A percentile compares a stretch with the other conserved stretches of the same genome.
These are phyloP conservation scores for Cyphellophora europaea DNA, from an alignment of 2,329 filamentous ascomycete genomes.

Conservation along the genomic window DNA sequence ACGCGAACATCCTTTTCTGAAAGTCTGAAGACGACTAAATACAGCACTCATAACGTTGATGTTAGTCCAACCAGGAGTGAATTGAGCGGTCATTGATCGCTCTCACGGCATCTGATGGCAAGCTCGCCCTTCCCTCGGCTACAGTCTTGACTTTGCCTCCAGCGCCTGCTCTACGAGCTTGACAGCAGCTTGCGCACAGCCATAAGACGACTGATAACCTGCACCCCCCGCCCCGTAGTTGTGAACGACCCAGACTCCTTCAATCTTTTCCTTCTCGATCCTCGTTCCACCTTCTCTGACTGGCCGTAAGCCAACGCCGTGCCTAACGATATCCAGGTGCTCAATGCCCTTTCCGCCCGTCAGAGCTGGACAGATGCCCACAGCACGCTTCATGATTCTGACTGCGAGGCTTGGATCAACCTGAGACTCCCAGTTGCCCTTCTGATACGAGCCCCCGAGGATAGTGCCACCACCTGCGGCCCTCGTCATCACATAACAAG, in stretches of 20 bases:
- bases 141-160: conserved; percentile 12
- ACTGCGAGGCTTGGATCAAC: conserved; percentile 61
- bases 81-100: too few relatives aligned
- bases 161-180: conserved; percentile 53
- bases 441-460: conserved; percentile 73
- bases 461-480: conserved; percentile 72
- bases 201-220: conserved; percentile 54
- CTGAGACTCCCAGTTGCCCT: conserved; percentile 67
- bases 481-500: conserved; percentile 73
- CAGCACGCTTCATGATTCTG: conserved; percentile 69
- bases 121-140: too few relatives aligned
- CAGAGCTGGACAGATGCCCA: conserved; percentile 55
- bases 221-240: conserved; percentile 38
- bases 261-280: conserved; percentile 61
- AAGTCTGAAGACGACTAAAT: too few relatives aligned
- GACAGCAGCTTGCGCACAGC: conserved; percentile 58
- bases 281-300: conserved; percentile 63
- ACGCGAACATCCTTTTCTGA: too few relatives aligned
- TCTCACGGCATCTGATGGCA: too few relatives aligned
- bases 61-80: too few relatives aligned
- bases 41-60: too few relatives aligned
- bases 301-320: conserved; percentile 73
- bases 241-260: conserved; percentile 59
- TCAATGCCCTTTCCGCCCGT: conserved; percentile 55
- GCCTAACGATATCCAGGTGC: conserved; percentile 64